Conservation (phyloP, 176 grass and related monocot genomes). For the Musa troglodytarum region DNA sequence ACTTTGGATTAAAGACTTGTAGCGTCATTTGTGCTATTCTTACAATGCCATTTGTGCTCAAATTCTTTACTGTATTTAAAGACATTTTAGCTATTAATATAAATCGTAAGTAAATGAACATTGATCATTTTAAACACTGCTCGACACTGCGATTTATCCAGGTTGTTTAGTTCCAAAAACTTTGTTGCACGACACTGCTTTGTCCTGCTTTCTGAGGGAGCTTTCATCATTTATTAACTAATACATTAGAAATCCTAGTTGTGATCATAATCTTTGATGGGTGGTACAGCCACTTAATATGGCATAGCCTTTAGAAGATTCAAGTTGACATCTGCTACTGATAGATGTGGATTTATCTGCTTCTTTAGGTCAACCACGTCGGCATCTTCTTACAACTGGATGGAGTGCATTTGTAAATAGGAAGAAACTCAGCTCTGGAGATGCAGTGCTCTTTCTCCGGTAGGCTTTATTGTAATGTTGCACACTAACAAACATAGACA, state of each 20-base stretch:
- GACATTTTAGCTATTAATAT: background rate
- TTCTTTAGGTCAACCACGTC: conserved; percentile 83
- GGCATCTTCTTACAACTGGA: conserved; percentile 97
- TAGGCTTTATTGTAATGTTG: conserved; percentile 22
- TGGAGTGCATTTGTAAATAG: conserved; percentile 99
- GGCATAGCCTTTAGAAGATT: background rate
- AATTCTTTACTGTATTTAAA: background rate
- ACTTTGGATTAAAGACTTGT: background rate
- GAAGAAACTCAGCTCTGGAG: conserved; percentile 91
- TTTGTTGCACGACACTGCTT: background rate
- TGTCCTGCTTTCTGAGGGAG: background rate
- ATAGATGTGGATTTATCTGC: conserved; percentile 2
- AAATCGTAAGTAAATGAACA: background rate
- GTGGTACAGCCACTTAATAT: background rate
- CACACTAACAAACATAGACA: background rate
- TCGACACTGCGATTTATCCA: background rate
- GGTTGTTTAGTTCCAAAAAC: background rate
- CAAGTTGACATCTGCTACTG: background rate
- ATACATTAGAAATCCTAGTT: too few species aligned
- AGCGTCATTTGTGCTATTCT: background rate
- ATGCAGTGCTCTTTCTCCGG: conserved; percentile 87
- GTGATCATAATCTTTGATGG: too few species aligned
- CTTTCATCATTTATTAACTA: too few species aligned
- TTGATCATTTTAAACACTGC: background rate
- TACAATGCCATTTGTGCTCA: background rate